Base-by-base conservation (phyloP, 768 basidiomycete genomes). In the Leccinum subtestaceum region DNA sequence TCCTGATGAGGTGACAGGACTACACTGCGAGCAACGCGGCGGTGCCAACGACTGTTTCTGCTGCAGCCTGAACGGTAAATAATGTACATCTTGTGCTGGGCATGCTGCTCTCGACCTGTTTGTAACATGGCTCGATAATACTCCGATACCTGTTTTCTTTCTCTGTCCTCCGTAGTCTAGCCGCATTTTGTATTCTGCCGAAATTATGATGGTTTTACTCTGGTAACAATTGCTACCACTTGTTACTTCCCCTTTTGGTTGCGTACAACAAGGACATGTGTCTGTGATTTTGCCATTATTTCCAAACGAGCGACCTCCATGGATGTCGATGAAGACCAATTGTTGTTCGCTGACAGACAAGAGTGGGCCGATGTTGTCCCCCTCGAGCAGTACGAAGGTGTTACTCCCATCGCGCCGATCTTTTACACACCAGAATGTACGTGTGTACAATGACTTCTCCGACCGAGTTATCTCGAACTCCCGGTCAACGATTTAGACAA, bases 391-490 rank as follows among this genome's bases (percentile, higher is more conserved):
- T 88, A 91, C 58, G 95, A 97, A 65, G 83, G 79, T 19, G 72
- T 82, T 32, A 82, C 84, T 60, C 90, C 94, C 2, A 78, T 98
- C 45, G 95, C 93, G 0, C 92, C 93, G 2, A 98, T 99, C 72
- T 86, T 95, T 69, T 99, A 99, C 69, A 84, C 85, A 4, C 78
- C 79, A 40, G 88, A 94, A 79, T 99, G 96, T 95, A 57, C 69
- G 91, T 80, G 46, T 38, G 49, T 61, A 31, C 52, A 38, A 27
- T 52, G 31, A 55, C 52, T 9, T 34, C 46, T 55, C 43, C 25
- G 53, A 55, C 60, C 47, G 2, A 19, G 19, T 38, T 54, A 53
- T 56, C 59, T 51, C 53, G 59, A 62, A 53, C 45, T 15, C 51
- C n/a, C 12, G 27, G 58, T 48, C 53, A 21, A 58, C 48, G 46